These are phyloP conservation scores for Tulasnella sp. DNA, from an alignment of 768 basidiomycete species.

Conservation along the genomic window DNA sequence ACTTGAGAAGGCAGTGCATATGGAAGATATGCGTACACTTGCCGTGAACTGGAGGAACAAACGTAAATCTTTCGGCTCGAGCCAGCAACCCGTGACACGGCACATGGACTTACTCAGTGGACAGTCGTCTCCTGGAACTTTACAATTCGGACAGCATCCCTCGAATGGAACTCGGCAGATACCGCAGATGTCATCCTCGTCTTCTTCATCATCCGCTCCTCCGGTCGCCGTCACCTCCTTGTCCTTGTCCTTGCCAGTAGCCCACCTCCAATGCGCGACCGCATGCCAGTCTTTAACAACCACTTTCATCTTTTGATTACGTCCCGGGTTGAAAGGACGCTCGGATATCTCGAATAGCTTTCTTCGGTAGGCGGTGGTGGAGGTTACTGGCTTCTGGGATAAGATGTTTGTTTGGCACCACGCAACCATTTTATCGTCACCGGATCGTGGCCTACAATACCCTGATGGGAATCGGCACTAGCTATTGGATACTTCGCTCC, in stretches of 20 bases:
- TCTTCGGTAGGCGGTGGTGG: background rate
- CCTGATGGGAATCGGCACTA: no score
- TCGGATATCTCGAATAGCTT: background rate
- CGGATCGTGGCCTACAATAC: no score
- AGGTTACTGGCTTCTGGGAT: background rate
- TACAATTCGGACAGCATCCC: constrained; percentile 92
- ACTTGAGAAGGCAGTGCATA: constrained; percentile 97
- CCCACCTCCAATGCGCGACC: constrained; percentile 88
- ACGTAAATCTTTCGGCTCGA: background rate
- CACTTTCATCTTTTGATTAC: constrained; percentile 61
- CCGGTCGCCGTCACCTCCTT: constrained; percentile 27
- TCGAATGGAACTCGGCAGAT: constrained; percentile 92
- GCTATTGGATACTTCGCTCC: no score
- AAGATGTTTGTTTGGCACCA: background rate
- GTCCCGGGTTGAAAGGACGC: background rate
- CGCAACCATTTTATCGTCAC: no score
- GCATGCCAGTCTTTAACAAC: constrained; percentile 81
- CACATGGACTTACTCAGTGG: constrained; percentile 64
- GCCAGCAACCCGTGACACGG: constrained; percentile 17
- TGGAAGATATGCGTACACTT: constrained; percentile 97
- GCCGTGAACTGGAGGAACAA: constrained; percentile 75
- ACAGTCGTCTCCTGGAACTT: constrained; percentile 94
- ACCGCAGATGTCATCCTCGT: constrained; percentile 69
- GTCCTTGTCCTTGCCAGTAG: constrained; percentile 42
- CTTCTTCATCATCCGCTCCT: constrained; percentile 40